Conservation (phyloP, 352 stramenopile genomes). For the Bremia lactucae region DNA sequence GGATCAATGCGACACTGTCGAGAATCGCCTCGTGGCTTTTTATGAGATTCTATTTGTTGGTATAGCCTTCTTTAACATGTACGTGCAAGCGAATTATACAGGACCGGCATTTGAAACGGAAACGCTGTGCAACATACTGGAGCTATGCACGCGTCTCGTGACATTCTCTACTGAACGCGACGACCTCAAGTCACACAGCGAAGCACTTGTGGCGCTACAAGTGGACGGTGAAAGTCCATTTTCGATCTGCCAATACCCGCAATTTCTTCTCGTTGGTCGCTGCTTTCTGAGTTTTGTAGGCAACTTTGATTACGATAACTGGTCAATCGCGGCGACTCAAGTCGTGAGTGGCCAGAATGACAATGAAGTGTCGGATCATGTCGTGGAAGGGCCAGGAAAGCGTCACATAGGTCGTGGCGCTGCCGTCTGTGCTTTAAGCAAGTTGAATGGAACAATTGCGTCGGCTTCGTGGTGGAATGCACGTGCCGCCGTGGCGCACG, state of each 20-base stretch:
- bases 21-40: conserved; percentile 24
- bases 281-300: conserved; percentile 57
- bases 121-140: conserved; percentile 37
- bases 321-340: conserved; percentile 40
- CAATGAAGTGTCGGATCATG: conserved; percentile 35
- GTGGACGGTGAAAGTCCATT: conserved; percentile 73
- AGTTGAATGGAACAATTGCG: conserved; percentile 26
- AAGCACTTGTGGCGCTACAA: conserved; percentile 53
- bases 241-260: conserved; percentile 67
- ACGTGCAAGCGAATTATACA: conserved; percentile 78
- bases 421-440: conserved; percentile 11
- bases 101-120: conserved; percentile 54
- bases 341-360: conserved; percentile 21
- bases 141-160: conserved; percentile 25
- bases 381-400: conserved; percentile 18
- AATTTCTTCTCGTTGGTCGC: conserved; percentile 52
- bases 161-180: conserved; percentile 14
- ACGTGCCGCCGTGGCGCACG: conserved; percentile 56
- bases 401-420: conserved; percentile 20
- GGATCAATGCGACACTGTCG: conserved; percentile 13
- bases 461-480: conserved; percentile 68
- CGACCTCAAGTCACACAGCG: conserved; percentile 38
- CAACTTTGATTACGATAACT: conserved; percentile 49
- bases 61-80: conserved; percentile 61
- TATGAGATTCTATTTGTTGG: conserved; percentile 58